A percentile compares a stretch with the other conserved stretches of the same genome.
phyloP scores from a whole-genome alignment of 139 green algal species.

The Micromonas commoda region DNA sequence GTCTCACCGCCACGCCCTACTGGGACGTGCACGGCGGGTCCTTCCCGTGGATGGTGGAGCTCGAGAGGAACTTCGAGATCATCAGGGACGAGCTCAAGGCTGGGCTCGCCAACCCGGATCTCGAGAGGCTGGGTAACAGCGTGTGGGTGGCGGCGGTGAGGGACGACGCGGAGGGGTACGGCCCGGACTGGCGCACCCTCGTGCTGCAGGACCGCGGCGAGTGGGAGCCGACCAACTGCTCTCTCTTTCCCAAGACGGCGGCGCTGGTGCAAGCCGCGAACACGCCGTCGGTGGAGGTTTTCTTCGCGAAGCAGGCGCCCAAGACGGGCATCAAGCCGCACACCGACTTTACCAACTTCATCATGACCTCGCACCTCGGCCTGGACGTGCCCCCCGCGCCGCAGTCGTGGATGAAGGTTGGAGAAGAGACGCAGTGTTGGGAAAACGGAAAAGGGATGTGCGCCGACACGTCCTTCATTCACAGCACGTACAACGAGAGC shows the following conservation, averaged over 20 bases:
- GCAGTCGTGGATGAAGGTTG: constrained; percentile 35
- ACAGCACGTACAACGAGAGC: constrained; percentile 44
- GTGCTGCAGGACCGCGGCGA: constrained; percentile 48
- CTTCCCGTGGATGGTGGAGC: constrained; percentile 1
- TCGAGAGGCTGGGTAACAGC: constrained; percentile 27
- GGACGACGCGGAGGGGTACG: constrained; percentile 44
- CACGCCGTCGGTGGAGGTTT: constrained; percentile 32
- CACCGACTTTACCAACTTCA: constrained; percentile 44
- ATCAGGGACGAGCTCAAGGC: constrained; percentile 3
- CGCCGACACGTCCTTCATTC: constrained; percentile 45
- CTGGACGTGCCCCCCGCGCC: constrained; percentile 38
- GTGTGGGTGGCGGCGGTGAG: constrained; percentile 41
- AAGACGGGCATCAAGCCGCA: constrained; percentile 41
- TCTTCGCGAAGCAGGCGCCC: constrained; percentile 45
- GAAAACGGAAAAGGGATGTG: constrained; percentile 34
- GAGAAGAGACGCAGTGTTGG: constrained; percentile 40
- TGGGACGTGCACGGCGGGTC: background rate
- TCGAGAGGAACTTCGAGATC: constrained; percentile 4
- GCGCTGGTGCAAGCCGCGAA: constrained; percentile 35
- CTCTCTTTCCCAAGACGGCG: constrained; percentile 45
- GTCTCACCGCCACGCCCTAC: background rate
- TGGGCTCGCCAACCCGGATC: constrained; percentile 27
- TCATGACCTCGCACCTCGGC: constrained; percentile 46
- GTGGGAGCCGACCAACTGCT: constrained; percentile 27
- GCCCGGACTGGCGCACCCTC: constrained; percentile 49